phyloP scores from a whole-genome alignment of 495 filamentous ascomycete species.

The Paragyromitra xinjiangensis region DNA sequence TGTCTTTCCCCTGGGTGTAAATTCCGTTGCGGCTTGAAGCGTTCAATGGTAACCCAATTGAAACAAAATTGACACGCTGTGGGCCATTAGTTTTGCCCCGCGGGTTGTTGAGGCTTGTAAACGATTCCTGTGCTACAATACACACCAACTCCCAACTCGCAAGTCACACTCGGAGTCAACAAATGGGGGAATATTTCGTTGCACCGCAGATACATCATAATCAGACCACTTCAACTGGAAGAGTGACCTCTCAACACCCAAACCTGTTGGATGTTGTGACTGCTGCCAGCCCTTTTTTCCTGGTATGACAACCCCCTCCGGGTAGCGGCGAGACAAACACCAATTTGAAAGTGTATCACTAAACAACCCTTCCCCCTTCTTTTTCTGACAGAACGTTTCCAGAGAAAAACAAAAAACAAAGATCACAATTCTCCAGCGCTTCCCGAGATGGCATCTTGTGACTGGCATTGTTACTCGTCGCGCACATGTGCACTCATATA shows the following conservation, averaged over 20 bases:
- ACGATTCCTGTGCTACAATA: too few relatives aligned
- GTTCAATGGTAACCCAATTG: background rate
- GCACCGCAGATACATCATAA: constrained; percentile 19
- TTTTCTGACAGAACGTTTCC: constrained; percentile 23
- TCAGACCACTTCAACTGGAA: constrained; percentile 17
- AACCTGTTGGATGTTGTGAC: constrained; percentile 16
- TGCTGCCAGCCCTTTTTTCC: constrained; percentile 28
- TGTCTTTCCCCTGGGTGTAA: background rate
- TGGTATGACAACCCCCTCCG: constrained; percentile 18
- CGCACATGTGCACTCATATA: background rate
- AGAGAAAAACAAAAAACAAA: constrained; percentile 19
- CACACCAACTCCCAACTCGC: background rate
- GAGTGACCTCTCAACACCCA: constrained; percentile 10
- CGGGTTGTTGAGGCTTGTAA: background rate
- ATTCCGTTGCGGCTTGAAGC: constrained; percentile 21
- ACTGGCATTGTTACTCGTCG: constrained; percentile 36
- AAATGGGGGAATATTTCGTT: constrained; percentile 5
- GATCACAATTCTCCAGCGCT: constrained; percentile 29
- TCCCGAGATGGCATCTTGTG: constrained; percentile 51
- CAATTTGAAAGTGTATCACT: constrained; percentile 27
- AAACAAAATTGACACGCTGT: constrained; percentile 21
- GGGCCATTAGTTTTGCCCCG: background rate
- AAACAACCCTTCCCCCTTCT: constrained; percentile 5
- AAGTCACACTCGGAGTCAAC: constrained; percentile 33
- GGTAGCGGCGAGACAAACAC: constrained; percentile 26